Evolutionary conservation across 1,284 basidiomycete genomes (phyloP), one percentile per base, ranked within the genome.

Genomic region (Trichosporon inkin): DNA sequence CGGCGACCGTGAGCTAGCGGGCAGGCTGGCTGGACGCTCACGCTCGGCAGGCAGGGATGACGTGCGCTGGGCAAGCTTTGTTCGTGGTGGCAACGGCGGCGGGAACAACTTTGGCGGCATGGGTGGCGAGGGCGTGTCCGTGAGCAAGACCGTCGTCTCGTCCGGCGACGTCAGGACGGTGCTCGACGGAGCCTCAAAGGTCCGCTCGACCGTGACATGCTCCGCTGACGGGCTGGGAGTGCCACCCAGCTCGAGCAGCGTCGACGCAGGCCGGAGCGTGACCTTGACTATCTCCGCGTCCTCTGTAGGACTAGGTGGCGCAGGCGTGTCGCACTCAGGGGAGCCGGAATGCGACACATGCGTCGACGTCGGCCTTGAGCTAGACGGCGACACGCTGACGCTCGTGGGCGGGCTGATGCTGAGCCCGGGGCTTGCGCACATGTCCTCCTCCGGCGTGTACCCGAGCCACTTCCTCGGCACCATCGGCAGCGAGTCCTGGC

Each of bases 391-490:
- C 5, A 47, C 41, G 19, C 20, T 24, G 22, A 13, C 24, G 19
- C 41, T 47, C 41, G 14, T n/a, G 11, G 41, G 41, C 20, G 41
- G 41, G 22, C 22, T 47, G 22, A 47, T 47, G 41, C 22, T 28
- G 13, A 47, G 19, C 13, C 41, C 41, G 2, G 14, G 41, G 11
- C 11, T 14, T 7, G 41, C 24, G 10, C 41, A 20, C 20, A 24
- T 47, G 13, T 53, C 52, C 17, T 37, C 52, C 36, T 37, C 35
- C 4, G 36, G 52, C 16, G 14, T 14, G 24, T 51, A 47, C 20
- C 41, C 41, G 22, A 47, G 41, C 41, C 41, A 47, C 41, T 47
- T 47, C 11, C 41, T 13, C 41, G 41, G 41, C 13, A 47, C 22
- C 41, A 37, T 22, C 34, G 41, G 44, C 4, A 49, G 38, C n/a